phyloP scores from a whole-genome alignment of 441 rosid genomes.

The Erodium trifolium region DNA sequence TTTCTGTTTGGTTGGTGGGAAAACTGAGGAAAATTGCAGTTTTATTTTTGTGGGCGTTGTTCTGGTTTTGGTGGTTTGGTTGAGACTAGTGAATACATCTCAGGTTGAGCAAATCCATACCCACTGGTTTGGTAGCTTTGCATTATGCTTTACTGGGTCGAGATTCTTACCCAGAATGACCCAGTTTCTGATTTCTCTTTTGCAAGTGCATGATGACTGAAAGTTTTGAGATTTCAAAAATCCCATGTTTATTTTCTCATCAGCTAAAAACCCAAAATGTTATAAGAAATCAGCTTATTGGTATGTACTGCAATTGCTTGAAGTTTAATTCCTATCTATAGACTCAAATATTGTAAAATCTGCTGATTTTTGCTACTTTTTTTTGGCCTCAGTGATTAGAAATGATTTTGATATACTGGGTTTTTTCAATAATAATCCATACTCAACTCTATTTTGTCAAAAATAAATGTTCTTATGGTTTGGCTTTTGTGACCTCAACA shows the following conservation, averaged over 20 bases:
- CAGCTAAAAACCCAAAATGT: background rate
- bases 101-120: background rate
- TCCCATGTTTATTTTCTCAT: background rate
- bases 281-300: background rate
- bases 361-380: background rate
- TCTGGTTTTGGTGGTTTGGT: background rate
- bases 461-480: background rate
- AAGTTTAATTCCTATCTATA: too few species aligned
- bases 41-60: constrained; percentile 3
- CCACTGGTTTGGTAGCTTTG: constrained; percentile 1
- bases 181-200: background rate
- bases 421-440: background rate
- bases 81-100: background rate
- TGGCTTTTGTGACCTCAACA: background rate
- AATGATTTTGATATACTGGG: background rate
- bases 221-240: background rate
- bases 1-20: background rate
- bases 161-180: background rate
- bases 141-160: background rate
- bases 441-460: background rate
- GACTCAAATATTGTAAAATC: background rate
- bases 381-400: background rate
- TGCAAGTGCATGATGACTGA: too few species aligned
- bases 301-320: background rate
- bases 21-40: background rate